These are phyloP conservation scores for Cyberlindnera saturnus DNA, from an alignment of 805 yeast genomes.

Conservation along the genomic window DNA sequence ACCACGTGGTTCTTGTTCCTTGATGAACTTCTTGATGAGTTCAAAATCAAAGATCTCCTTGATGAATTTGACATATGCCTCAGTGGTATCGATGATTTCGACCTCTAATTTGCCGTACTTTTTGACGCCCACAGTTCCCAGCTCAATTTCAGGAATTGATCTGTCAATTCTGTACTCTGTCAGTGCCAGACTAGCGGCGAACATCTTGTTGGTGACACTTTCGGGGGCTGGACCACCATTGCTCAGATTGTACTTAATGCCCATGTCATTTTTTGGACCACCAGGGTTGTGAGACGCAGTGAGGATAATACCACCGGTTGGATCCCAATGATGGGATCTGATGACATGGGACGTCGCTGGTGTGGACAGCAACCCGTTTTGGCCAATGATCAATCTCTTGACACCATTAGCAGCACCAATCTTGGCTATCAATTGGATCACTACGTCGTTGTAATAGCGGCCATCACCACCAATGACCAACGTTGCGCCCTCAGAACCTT, in stretches of 20 bases:
- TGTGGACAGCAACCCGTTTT: slow-evolving; percentile 82
- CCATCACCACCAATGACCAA: slow-evolving; percentile 97
- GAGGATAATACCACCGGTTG: slow-evolving; percentile 92
- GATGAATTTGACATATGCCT: slow-evolving; percentile 71
- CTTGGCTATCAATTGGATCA: slow-evolving; percentile 73
- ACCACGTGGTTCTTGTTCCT: slow-evolving; percentile 35
- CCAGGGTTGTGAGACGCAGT: slow-evolving; percentile 99
- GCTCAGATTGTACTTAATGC: slow-evolving; percentile 89
- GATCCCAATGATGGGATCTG: slow-evolving; percentile 47
- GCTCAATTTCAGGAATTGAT: slow-evolving; percentile 60
- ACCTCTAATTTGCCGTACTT: slow-evolving; percentile 57
- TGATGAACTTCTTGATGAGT: slow-evolving; percentile 67
- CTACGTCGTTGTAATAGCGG: slow-evolving; percentile 78
- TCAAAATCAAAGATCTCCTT: slow-evolving; percentile 84
- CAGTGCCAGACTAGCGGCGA: slow-evolving; percentile 56
- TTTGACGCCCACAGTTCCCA: slow-evolving; percentile 48
- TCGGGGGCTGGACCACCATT: slow-evolving; percentile 99
- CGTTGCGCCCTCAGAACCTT: slow-evolving; percentile 68
- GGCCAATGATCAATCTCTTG: slow-evolving; percentile 77
- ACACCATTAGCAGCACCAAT: slow-evolving; percentile 93
- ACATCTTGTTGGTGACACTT: slow-evolving; percentile 83
- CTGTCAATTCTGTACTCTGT: slow-evolving; percentile 51
- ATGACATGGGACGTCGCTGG: slow-evolving; percentile 96
- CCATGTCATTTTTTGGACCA: slow-evolving; percentile 87
- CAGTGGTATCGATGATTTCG: slow-evolving; percentile 78